A percentile compares a stretch with the other conserved stretches of the same genome.
These are phyloP conservation scores for Tolypocladium sp. DNA, from an alignment of 2,329 filamentous ascomycete genomes.

Conservation along the genomic window DNA sequence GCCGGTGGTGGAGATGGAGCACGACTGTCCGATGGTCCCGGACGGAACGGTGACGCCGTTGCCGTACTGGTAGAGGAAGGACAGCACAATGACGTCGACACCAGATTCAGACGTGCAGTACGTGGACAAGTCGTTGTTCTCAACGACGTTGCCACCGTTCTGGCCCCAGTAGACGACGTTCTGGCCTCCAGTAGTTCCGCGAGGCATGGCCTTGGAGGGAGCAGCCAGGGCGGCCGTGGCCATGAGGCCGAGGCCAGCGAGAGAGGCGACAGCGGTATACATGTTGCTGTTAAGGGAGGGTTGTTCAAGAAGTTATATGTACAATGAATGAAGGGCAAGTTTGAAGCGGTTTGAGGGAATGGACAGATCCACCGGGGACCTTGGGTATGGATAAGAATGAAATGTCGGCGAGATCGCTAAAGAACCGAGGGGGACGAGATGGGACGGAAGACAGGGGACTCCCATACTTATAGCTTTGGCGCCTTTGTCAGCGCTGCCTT, in stretches of 20 bases:
- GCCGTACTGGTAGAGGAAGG: conserved; percentile 31
- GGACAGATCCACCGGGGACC: conserved; percentile 1
- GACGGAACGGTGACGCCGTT: conserved; percentile 24
- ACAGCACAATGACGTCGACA: conserved; percentile 32
- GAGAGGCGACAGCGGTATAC: conserved; percentile 5
- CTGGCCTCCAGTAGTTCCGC: conserved; percentile 11
- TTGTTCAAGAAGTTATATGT: neutral
- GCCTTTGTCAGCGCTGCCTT: neutral
- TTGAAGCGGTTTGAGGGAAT: neutral
- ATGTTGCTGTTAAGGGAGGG: conserved; percentile 6
- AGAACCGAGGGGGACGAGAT: neutral
- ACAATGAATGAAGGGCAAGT: neutral
- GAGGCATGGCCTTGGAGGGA: neutral
- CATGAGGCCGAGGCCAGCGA: conserved; percentile 8
- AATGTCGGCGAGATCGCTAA: neutral
- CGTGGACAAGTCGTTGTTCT: conserved; percentile 24
- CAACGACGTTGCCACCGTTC: conserved; percentile 15
- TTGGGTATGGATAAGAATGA: neutral
- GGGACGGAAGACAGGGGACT: neutral
- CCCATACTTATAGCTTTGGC: neutral
- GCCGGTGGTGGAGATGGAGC: conserved; percentile 21
- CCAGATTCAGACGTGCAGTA: conserved; percentile 28
- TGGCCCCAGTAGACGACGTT: conserved; percentile 23
- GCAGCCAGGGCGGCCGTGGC: conserved; percentile 6
- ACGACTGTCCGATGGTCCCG: conserved; percentile 29